phyloP scores from a whole-genome alignment of 2,329 filamentous ascomycete species.

The Cryphonectria naterciae region DNA sequence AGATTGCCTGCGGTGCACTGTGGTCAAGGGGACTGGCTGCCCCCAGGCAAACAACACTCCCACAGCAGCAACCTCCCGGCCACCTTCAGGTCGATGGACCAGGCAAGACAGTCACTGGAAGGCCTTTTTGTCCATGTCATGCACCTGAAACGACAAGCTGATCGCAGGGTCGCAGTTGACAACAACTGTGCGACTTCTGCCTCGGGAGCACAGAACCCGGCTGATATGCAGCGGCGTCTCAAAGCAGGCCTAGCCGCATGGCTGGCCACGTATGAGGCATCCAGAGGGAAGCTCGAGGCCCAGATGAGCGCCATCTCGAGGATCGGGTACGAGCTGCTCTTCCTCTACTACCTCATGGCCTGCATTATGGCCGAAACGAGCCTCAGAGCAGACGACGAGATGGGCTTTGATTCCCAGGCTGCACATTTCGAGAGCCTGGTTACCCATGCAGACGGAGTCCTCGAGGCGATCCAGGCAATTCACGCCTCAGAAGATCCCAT shows the following conservation, averaged over 20 bases:
- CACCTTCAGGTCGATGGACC: not conserved
- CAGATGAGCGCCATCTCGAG: not conserved
- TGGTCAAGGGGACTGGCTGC: slow-evolving; percentile 29
- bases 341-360: slow-evolving; percentile 47
- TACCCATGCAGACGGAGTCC: slow-evolving; percentile 25
- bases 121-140: not conserved
- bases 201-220: not conserved
- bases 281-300: slow-evolving; percentile 33
- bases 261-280: not conserved
- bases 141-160: not conserved
- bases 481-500: slow-evolving; percentile 10
- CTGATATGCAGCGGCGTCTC: not conserved
- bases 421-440: slow-evolving; percentile 40
- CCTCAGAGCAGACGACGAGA: slow-evolving; percentile 39
- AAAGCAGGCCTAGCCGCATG: not conserved
- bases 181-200: not conserved
- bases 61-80: slow-evolving; percentile 22
- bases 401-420: slow-evolving; percentile 42
- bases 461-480: not conserved
- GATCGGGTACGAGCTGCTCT: slow-evolving; percentile 38
- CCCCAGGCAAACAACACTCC: not conserved
- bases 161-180: not conserved
- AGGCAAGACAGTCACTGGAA: not conserved
- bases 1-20: slow-evolving; percentile 39
- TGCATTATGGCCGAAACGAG: slow-evolving; percentile 46